Percentiles rank a stretch among this genome's conserved stretches.
Evolutionary conservation across 2,329 filamentous ascomycete species (phyloP).

Genomic region (Achaetomium macrosporum): DNA sequence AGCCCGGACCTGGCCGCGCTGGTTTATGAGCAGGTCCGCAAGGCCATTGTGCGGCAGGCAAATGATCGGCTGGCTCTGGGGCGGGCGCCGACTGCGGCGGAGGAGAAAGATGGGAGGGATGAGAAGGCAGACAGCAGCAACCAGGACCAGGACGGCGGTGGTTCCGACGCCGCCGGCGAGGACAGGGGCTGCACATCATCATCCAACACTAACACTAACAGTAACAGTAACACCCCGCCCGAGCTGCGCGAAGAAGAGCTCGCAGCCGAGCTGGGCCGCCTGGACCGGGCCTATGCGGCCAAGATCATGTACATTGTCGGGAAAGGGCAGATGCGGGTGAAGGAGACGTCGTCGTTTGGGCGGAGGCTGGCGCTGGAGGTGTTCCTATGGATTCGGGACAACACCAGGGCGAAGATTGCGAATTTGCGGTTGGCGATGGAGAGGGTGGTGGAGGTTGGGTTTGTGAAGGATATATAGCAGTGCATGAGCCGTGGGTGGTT

Average conservation of each 20-base stretch:
- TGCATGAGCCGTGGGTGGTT: neutral
- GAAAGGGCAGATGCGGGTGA: conserved; percentile 55
- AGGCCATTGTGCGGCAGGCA: conserved; percentile 13
- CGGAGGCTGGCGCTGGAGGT: conserved; percentile 44
- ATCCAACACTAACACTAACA: too few relatives aligned
- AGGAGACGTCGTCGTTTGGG: conserved; percentile 28
- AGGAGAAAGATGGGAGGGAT: too few relatives aligned
- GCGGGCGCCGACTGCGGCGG: too few relatives aligned
- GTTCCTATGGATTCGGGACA: conserved; percentile 62
- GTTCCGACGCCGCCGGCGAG: too few relatives aligned
- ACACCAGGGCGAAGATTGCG: conserved; percentile 60
- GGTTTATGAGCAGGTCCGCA: conserved; percentile 47
- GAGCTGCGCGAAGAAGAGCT: too few relatives aligned
- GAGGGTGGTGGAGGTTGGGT: conserved; percentile 58
- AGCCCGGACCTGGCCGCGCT: conserved; percentile 51
- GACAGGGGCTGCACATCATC: too few relatives aligned
- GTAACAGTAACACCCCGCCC: too few relatives aligned
- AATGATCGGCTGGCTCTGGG: neutral
- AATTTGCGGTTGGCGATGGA: conserved; percentile 55
- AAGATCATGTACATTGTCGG: conserved; percentile 44
- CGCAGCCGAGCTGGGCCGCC: too few relatives aligned
- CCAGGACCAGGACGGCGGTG: too few relatives aligned
- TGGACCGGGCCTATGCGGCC: conserved; percentile 3
- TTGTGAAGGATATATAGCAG: conserved; percentile 54
- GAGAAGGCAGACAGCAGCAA: too few relatives aligned